Conservation (phyloP, 2,329 filamentous ascomycete species). For the Lojkania enalia region DNA sequence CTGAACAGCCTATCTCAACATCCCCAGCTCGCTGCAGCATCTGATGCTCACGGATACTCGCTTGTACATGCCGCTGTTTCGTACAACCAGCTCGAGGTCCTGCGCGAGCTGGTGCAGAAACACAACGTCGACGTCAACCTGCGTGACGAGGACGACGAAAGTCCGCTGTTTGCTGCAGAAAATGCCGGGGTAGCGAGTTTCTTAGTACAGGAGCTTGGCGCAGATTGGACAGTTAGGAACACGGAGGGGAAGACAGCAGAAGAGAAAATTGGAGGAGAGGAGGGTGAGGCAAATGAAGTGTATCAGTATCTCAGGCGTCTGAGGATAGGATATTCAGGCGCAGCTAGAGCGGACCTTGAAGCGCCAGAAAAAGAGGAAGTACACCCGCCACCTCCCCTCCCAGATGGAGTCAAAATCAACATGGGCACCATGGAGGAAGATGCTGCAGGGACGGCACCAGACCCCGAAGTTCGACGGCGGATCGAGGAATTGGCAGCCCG, state of each 20-base stretch:
- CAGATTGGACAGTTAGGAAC: slow-evolving; percentile 68
- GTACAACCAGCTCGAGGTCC: slow-evolving; percentile 82
- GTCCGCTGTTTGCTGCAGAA: slow-evolving; percentile 91
- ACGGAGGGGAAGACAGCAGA: slow-evolving; percentile 76
- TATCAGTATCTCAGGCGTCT: slow-evolving; percentile 65
- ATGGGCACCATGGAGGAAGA: slow-evolving; percentile 70
- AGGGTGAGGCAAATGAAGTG: slow-evolving; percentile 77
- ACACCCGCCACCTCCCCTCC: slow-evolving; percentile 63
- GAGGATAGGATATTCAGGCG: slow-evolving; percentile 21
- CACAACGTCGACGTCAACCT: slow-evolving; percentile 80
- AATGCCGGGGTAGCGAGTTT: slow-evolving; percentile 75
- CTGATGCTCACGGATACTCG: slow-evolving; percentile 93
- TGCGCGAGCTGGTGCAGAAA: slow-evolving; percentile 73
- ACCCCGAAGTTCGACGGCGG: slow-evolving; percentile 79
- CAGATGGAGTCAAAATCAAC: slow-evolving; percentile 75
- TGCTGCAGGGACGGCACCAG: slow-evolving; percentile 63
- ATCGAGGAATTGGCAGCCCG: slow-evolving; percentile 88
- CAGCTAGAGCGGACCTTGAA: too few species aligned
- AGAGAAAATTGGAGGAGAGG: slow-evolving; percentile 74
- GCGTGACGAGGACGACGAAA: slow-evolving; percentile 88
- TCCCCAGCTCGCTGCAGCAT: slow-evolving; percentile 73
- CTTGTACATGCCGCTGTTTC: slow-evolving; percentile 90
- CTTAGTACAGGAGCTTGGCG: slow-evolving; percentile 79
- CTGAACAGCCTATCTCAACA: slow-evolving; percentile 73
- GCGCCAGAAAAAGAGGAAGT: slow-evolving; percentile 30